Evolutionary conservation across 345 rosid genomes (phyloP).

Genomic region (Sonneratia alba): DNA sequence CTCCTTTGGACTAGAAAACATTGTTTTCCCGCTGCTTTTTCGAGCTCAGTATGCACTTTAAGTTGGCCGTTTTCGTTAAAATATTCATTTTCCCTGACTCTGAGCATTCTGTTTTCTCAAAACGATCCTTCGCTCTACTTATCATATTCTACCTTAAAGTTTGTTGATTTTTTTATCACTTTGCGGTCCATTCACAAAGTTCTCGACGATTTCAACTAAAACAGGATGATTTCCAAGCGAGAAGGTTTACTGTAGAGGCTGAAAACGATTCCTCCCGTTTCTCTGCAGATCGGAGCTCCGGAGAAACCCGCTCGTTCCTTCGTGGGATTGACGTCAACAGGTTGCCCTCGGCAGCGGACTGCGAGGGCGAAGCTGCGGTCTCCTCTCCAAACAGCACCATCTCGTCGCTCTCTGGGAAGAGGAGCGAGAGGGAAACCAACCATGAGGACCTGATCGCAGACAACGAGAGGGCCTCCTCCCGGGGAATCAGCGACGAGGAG

Average conservation of each 20-base stretch:
- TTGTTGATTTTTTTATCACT: neutral
- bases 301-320: conserved; percentile 46
- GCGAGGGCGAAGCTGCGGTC: conserved; percentile 77
- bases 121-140: neutral
- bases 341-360: conserved; percentile 52
- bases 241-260: neutral
- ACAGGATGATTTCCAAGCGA: neutral
- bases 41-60: neutral
- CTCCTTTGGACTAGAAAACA: neutral
- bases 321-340: conserved; percentile 89
- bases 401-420: conserved; percentile 76
- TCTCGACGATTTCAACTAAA: neutral
- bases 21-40: neutral
- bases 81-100: neutral
- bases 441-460: conserved; percentile 44
- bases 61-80: neutral
- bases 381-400: conserved; percentile 89
- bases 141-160: neutral
- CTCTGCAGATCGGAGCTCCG: conserved; percentile 54
- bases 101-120: neutral
- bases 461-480: conserved; percentile 54
- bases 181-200: neutral
- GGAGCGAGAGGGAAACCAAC: conserved; percentile 72
- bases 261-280: neutral
- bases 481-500: conserved; percentile 90